These are phyloP conservation scores for Pseudopyrenochaeta lycopersici DNA, from an alignment of 2,329 filamentous ascomycete genomes.

Conservation along the genomic window DNA sequence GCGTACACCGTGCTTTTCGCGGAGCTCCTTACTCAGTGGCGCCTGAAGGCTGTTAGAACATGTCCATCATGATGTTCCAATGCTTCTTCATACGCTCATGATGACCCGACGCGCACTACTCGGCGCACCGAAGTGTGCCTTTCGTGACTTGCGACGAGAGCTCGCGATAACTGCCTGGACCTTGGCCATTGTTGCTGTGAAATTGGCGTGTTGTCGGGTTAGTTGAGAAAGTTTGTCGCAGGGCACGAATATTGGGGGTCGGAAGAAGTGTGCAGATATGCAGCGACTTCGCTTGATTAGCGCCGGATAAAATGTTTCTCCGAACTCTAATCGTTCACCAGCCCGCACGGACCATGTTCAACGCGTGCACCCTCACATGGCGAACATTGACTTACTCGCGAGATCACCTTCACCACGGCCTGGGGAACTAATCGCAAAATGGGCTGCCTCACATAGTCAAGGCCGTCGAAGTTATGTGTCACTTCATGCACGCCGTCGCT, in stretches of 20 bases:
- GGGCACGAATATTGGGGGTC: slow-evolving; percentile 25
- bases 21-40: slow-evolving; percentile 76
- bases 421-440: not conserved
- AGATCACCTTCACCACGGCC: slow-evolving; percentile 14
- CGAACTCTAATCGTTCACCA: not conserved
- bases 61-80: slow-evolving; percentile 56
- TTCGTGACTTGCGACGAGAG: slow-evolving; percentile 98
- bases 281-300: slow-evolving; percentile 23
- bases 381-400: slow-evolving; percentile 4
- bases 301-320: slow-evolving; percentile 17
- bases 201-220: slow-evolving; percentile 44
- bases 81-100: slow-evolving; percentile 82
- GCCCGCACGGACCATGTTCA: not conserved
- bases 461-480: not conserved
- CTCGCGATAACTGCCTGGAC: slow-evolving; percentile 71
- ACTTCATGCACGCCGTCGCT: not conserved
- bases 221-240: slow-evolving; percentile 29
- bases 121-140: slow-evolving; percentile 96
- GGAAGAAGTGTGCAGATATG: slow-evolving; percentile 14
- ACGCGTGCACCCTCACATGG: slow-evolving; percentile 24
- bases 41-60: slow-evolving; percentile 48
- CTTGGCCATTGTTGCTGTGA: slow-evolving; percentile 72
- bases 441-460: not conserved
- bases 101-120: slow-evolving; percentile 94
- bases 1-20: slow-evolving; percentile 97